Percentiles rank a stretch among this genome's conserved stretches.
Evolutionary conservation across 2,329 filamentous ascomycete species (phyloP).

Genomic region (Alternaria sp.): DNA sequence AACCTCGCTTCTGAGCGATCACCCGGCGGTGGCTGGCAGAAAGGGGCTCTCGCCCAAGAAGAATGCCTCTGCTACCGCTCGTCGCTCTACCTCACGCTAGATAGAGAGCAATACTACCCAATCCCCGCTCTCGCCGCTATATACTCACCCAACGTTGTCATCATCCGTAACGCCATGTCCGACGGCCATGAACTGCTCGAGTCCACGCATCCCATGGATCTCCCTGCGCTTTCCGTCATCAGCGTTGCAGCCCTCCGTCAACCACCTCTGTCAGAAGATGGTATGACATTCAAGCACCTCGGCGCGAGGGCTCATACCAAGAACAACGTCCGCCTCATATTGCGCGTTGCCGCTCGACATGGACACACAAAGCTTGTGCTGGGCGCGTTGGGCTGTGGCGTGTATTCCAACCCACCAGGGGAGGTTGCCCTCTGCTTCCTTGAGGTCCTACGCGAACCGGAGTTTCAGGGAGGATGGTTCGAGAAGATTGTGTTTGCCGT

Average conservation of each 20-base stretch:
- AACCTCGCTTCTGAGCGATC: constrained; percentile 68
- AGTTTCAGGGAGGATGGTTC: constrained; percentile 72
- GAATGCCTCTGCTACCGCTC: constrained; percentile 72
- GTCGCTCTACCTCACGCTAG: constrained; percentile 59
- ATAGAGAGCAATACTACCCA: constrained; percentile 61
- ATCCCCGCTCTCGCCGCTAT: constrained; percentile 58
- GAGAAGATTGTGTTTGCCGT: constrained; percentile 70
- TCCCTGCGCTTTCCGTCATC: constrained; percentile 65
- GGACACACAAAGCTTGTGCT: constrained; percentile 67
- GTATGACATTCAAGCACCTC: constrained; percentile 21
- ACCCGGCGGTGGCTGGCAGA: constrained; percentile 69
- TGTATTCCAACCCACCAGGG: constrained; percentile 66
- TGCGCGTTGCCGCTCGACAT: constrained; percentile 65
- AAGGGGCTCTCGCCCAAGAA: constrained; percentile 70
- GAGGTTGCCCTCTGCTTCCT: constrained; percentile 69
- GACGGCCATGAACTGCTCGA: constrained; percentile 57
- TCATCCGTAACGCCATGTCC: constrained; percentile 61
- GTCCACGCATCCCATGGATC: constrained; percentile 33
- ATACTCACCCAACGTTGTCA: constrained; percentile 66
- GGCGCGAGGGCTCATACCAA: constrained; percentile 62
- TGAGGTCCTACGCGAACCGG: constrained; percentile 65
- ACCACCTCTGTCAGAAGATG: constrained; percentile 43
- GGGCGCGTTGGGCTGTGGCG: constrained; percentile 73
- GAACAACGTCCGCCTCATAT: constrained; percentile 66
- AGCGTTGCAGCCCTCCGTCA: constrained; percentile 64